A percentile compares a stretch with the other conserved stretches of the same genome.
Conservation (phyloP, 2,329 filamentous ascomycete genomes). For the Blastomyces emzantsi region DNA sequence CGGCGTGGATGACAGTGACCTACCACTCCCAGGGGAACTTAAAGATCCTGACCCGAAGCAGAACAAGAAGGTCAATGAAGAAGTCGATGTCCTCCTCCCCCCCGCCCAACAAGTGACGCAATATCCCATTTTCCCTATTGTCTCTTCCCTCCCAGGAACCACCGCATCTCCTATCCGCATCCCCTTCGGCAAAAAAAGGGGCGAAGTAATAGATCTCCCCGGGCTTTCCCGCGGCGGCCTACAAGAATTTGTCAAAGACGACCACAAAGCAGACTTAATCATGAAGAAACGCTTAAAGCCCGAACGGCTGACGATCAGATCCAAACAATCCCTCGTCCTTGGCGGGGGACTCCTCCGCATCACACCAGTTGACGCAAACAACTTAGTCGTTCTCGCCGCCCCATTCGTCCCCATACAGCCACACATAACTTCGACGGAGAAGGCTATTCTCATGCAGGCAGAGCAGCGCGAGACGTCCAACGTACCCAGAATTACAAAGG, state of each 20-base stretch:
- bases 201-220: slow-evolving; percentile 88
- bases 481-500: slow-evolving; percentile 50
- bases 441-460: slow-evolving; percentile 64
- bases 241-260: slow-evolving; percentile 58
- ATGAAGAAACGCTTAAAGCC: slow-evolving; percentile 71
- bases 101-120: slow-evolving; percentile 62
- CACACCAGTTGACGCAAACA: slow-evolving; percentile 50
- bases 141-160: slow-evolving; percentile 81
- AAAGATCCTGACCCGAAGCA: background rate
- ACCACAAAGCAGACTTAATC: slow-evolving; percentile 58
- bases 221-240: slow-evolving; percentile 69
- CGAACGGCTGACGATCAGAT: slow-evolving; percentile 62
- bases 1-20: background rate
- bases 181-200: slow-evolving; percentile 74
- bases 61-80: background rate
- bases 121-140: slow-evolving; percentile 76
- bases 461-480: slow-evolving; percentile 53
- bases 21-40: slow-evolving; percentile 1
- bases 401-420: slow-evolving; percentile 71
- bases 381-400: slow-evolving; percentile 63
- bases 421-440: slow-evolving; percentile 70
- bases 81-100: slow-evolving; percentile 51
- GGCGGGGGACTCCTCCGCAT: slow-evolving; percentile 83
- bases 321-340: slow-evolving; percentile 70
- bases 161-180: slow-evolving; percentile 92